phyloP scores from a whole-genome alignment of 1,284 basidiomycete genomes.

The Ustanciosporium gigantosporum region DNA sequence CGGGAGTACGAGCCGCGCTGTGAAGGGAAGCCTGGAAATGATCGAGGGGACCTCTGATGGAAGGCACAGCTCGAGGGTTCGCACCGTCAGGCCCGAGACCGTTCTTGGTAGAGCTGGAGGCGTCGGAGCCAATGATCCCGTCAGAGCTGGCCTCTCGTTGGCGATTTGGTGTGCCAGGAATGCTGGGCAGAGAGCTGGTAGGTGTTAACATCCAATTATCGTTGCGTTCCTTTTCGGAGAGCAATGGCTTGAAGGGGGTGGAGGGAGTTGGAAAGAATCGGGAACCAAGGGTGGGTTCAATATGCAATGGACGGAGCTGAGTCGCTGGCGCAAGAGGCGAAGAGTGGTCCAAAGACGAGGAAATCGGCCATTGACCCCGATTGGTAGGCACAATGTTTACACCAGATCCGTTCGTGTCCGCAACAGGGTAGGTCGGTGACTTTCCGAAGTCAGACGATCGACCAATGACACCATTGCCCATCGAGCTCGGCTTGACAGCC shows the following conservation, averaged over 20 bases:
- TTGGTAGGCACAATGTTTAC: slow-evolving; percentile 1
- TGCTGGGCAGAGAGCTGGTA: slow-evolving; percentile 46
- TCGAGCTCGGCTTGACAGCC: slow-evolving; percentile 32
- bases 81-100: no score
- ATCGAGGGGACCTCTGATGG: slow-evolving; percentile 13
- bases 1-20: slow-evolving; percentile 15
- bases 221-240: slow-evolving; percentile 5
- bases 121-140: slow-evolving; percentile 1
- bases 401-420: slow-evolving; percentile 2
- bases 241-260: slow-evolving; percentile 6
- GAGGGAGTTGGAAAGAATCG: slow-evolving; percentile 17
- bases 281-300: slow-evolving; percentile 17
- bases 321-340: slow-evolving; percentile 13
- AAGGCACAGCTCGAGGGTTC: not conserved
- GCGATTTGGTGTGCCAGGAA: slow-evolving; percentile 36
- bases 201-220: slow-evolving; percentile 50
- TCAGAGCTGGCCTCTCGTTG: slow-evolving; percentile 20
- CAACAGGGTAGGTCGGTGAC: slow-evolving; percentile 14
- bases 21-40: slow-evolving; percentile 15
- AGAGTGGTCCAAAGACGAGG: slow-evolving; percentile 22
- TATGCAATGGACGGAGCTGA: slow-evolving; percentile 19
- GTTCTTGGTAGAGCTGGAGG: not conserved
- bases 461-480: slow-evolving; percentile 33
- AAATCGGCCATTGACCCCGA: slow-evolving; percentile 26
- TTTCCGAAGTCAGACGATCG: slow-evolving; percentile 28